phyloP scores from a whole-genome alignment of 768 basidiomycete species.

The Trametes coccinea region DNA sequence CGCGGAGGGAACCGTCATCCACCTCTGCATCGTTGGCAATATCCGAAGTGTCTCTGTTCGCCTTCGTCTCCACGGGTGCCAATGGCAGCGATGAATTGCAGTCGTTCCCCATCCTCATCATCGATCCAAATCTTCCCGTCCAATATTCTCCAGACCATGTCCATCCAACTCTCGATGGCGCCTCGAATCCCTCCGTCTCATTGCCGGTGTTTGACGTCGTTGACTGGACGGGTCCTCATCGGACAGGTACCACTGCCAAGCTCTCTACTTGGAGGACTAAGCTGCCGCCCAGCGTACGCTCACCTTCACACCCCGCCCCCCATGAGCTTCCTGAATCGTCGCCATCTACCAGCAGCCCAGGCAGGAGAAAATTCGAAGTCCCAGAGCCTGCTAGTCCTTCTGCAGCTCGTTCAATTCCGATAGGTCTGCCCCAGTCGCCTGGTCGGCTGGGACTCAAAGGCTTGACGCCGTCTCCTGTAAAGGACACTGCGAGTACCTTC shows the following conservation, averaged over 20 bases:
- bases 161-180: constrained; percentile 37
- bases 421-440: constrained; percentile 17
- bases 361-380: background rate
- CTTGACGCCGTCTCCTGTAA: constrained; percentile 6
- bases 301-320: constrained; percentile 19
- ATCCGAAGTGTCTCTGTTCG: constrained; percentile 60
- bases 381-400: constrained; percentile 4
- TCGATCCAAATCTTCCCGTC: constrained; percentile 62
- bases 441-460: constrained; percentile 14
- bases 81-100: constrained; percentile 25
- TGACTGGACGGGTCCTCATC: constrained; percentile 59
- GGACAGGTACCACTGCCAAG: constrained; percentile 47
- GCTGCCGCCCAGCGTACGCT: constrained; percentile 30
- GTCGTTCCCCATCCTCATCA: constrained; percentile 70
- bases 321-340: background rate
- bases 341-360: constrained; percentile 1
- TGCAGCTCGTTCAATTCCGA: constrained; percentile 1
- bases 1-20: constrained; percentile 6
- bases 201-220: constrained; percentile 59
- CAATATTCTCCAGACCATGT: constrained; percentile 53
- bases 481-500: background rate
- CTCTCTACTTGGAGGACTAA: constrained; percentile 64
- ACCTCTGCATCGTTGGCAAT: constrained; percentile 10
- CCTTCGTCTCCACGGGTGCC: constrained; percentile 36
- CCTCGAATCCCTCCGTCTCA: background rate